Conservation (phyloP, 169 alveolate genomes). For the Plasmodium gonderi region DNA sequence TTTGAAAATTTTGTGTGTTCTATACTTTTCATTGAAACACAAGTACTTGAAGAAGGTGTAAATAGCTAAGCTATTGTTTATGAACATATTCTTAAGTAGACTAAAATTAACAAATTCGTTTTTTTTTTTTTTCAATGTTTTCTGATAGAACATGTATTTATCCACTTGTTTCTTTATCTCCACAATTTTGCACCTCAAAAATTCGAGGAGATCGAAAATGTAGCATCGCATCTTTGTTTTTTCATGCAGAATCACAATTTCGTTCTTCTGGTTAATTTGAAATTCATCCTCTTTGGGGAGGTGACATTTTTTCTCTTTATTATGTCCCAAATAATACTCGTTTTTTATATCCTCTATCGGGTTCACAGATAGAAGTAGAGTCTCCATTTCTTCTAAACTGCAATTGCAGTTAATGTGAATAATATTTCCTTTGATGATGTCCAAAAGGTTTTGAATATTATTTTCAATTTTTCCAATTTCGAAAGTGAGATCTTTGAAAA, state of each 20-base stretch:
- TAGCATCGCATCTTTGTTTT: background rate
- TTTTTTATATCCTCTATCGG: slow-evolving; percentile 14
- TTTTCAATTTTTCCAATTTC: slow-evolving; percentile 17
- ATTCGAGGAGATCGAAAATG: slow-evolving; percentile 32
- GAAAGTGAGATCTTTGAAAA: background rate
- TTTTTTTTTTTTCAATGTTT: slow-evolving; percentile 21
- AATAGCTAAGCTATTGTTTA: slow-evolving; percentile 42
- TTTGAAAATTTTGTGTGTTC: background rate
- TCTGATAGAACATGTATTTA: slow-evolving; percentile 46
- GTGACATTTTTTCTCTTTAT: background rate
- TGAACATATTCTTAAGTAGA: slow-evolving; percentile 31
- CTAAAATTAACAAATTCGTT: slow-evolving; percentile 53
- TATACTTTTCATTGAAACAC: slow-evolving; percentile 12
- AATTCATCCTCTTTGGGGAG: background rate
- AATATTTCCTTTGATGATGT: background rate
- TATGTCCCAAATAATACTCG: background rate
- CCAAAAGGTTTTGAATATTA: background rate
- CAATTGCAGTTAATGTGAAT: background rate
- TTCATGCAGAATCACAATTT: background rate
- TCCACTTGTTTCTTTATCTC: slow-evolving; percentile 34
- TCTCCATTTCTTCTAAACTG: background rate
- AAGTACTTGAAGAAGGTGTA: slow-evolving; percentile 36
- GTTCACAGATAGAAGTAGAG: background rate
- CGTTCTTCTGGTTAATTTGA: background rate
- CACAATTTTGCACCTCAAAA: slow-evolving; percentile 15